These are phyloP conservation scores for Debaryomyces coudertii DNA, from an alignment of 1,139 yeast species.

Conservation along the genomic window DNA sequence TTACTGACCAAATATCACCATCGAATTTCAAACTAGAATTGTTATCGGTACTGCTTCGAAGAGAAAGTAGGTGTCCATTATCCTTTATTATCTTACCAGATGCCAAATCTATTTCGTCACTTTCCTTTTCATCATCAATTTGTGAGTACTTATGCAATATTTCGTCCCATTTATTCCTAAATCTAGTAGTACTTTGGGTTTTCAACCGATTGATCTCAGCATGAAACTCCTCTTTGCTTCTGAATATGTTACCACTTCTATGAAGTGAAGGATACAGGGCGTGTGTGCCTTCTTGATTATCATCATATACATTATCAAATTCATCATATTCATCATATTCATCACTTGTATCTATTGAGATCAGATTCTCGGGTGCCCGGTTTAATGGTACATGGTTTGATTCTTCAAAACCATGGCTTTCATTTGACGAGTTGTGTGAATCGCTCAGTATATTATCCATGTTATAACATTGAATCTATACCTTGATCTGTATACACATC, in stretches of 20 bases:
- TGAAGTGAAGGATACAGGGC: constrained; percentile 9
- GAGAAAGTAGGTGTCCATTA: constrained; percentile 62
- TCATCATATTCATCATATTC: constrained; percentile 13
- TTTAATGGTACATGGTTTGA: background rate
- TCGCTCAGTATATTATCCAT: background rate
- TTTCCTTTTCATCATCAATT: constrained; percentile 53
- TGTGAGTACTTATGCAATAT: constrained; percentile 58
- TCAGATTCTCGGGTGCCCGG: constrained; percentile 16
- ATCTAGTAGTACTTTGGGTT: constrained; percentile 31
- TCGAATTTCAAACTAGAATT: constrained; percentile 13
- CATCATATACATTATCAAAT: constrained; percentile 7
- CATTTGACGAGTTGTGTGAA: background rate
- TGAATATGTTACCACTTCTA: background rate
- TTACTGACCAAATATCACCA: constrained; percentile 27
- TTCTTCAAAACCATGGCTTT: background rate
- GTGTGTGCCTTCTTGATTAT: constrained; percentile 1
- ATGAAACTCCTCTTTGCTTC: constrained; percentile 22
- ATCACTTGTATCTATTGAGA: constrained; percentile 20
- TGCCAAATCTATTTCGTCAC: constrained; percentile 65
- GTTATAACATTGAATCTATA: constrained; percentile 1
- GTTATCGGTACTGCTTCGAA: constrained; percentile 20
- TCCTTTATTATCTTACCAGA: constrained; percentile 64
- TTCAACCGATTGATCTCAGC: constrained; percentile 28
- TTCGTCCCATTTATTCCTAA: constrained; percentile 54
- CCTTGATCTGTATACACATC: background rate